A percentile compares a stretch with the other conserved stretches of the same genome.
Evolutionary conservation across 2,329 filamentous ascomycete species (phyloP).

Genomic region (Macrophomina tecta): DNA sequence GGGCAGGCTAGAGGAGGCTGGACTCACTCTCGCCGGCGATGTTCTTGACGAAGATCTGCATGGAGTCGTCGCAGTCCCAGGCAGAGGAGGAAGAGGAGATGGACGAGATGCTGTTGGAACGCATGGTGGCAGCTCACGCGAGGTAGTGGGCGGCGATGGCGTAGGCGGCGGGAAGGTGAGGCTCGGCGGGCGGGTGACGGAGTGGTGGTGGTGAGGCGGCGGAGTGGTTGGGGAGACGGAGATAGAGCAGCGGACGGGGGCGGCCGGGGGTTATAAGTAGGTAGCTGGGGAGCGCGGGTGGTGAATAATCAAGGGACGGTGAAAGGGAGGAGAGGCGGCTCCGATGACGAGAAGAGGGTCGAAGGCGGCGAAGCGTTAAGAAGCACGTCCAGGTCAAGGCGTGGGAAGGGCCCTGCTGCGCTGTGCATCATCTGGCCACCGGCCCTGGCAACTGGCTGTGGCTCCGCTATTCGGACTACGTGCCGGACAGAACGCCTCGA

Average conservation of each 20-base stretch:
- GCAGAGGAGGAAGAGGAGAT: slow-evolving; percentile 49
- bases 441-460: slow-evolving; percentile 15
- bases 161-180: slow-evolving; percentile 3
- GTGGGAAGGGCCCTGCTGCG: slow-evolving; percentile 13
- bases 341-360: slow-evolving; percentile 26
- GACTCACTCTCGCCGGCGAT: slow-evolving; percentile 63
- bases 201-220: neutral
- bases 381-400: slow-evolving; percentile 16
- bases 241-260: slow-evolving; percentile 8
- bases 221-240: neutral
- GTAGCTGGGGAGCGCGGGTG: slow-evolving; percentile 7
- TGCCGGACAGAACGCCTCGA: slow-evolving; percentile 20
- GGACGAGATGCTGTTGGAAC: slow-evolving; percentile 47
- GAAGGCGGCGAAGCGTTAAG: slow-evolving; percentile 16
- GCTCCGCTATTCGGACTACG: slow-evolving; percentile 15
- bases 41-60: slow-evolving; percentile 68
- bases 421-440: slow-evolving; percentile 21
- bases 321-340: slow-evolving; percentile 24
- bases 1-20: slow-evolving; percentile 31
- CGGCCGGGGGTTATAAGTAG: slow-evolving; percentile 24
- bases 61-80: slow-evolving; percentile 56
- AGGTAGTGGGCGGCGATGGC: neutral
- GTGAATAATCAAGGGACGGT: slow-evolving; percentile 27
- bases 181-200: neutral
- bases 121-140: slow-evolving; percentile 22